Evolutionary conservation across 2,329 filamentous ascomycete species (phyloP).

Genomic region (Colletotrichum lindemuthianum): DNA sequence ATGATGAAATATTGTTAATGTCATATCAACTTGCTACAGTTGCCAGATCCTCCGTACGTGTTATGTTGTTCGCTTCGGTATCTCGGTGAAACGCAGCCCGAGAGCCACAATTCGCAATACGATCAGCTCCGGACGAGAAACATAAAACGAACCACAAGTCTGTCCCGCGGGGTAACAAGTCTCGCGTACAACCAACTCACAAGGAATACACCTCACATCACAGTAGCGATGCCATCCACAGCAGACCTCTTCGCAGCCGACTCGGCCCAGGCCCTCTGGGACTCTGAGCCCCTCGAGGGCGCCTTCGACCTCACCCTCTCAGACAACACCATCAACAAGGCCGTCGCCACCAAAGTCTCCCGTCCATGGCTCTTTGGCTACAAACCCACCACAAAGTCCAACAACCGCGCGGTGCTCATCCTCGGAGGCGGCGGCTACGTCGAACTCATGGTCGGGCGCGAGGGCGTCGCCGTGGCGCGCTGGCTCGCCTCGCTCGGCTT

Average conservation of each 20-base stretch:
- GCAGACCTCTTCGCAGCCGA: slow-evolving; percentile 30
- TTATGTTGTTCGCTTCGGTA: background rate
- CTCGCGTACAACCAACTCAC: background rate
- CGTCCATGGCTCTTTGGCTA: slow-evolving; percentile 39
- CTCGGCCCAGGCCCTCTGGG: slow-evolving; percentile 36
- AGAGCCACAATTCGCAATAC: background rate
- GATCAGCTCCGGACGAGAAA: background rate
- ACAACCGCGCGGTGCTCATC: slow-evolving; percentile 37
- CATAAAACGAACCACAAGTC: background rate
- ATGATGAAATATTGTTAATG: too few relatives aligned
- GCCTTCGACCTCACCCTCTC: slow-evolving; percentile 36
- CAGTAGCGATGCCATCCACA: background rate
- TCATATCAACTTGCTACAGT: too few relatives aligned
- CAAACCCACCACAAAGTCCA: slow-evolving; percentile 32
- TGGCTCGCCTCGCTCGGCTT: slow-evolving; percentile 39
- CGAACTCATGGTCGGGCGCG: slow-evolving; percentile 39
- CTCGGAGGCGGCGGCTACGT: slow-evolving; percentile 39
- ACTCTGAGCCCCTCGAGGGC: slow-evolving; percentile 26
- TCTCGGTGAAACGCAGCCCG: slow-evolving; percentile 6
- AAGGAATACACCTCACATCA: background rate
- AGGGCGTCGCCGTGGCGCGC: slow-evolving; percentile 37
- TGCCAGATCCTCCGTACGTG: too few relatives aligned
- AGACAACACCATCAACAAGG: slow-evolving; percentile 29
- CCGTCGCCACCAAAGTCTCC: slow-evolving; percentile 33
- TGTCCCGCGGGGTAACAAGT: background rate